Percentiles rank a stretch among this genome's conserved stretches.
Conservation (phyloP, 176 grass and related monocot genomes). For the Dendrocalamus sinicus region DNA sequence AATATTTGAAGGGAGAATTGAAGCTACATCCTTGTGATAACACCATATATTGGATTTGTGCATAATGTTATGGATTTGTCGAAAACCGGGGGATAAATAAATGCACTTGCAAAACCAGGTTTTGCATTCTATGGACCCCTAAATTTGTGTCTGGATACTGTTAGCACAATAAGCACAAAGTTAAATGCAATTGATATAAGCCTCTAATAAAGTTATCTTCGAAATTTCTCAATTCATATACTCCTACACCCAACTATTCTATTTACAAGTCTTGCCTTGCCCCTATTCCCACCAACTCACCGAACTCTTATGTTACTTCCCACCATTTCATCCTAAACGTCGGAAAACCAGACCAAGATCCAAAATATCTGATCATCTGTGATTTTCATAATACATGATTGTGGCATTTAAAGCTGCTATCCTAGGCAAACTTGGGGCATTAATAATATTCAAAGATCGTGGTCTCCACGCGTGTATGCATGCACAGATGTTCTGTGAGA, state of each 20-base stretch:
- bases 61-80: background rate
- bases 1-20: constrained; percentile 5
- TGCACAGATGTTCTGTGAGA: too few species aligned
- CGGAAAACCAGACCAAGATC: background rate
- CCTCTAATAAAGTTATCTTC: background rate
- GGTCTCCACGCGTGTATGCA: too few species aligned
- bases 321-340: constrained; percentile 12
- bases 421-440: too few species aligned
- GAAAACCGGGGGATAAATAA: background rate
- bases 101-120: constrained; percentile 17
- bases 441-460: too few species aligned
- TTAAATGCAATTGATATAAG: background rate
- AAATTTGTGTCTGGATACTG: background rate
- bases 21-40: background rate
- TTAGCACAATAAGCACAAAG: background rate
- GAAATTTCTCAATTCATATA: background rate
- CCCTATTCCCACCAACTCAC: background rate
- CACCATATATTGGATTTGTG: background rate
- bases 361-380: constrained; percentile 13
- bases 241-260: background rate
- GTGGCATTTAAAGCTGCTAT: background rate
- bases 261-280: background rate
- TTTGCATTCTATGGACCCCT: background rate
- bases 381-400: background rate
- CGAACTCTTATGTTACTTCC: background rate